phyloP scores from a whole-genome alignment of 2,329 filamentous ascomycete genomes.

The Triangularia setosa region DNA sequence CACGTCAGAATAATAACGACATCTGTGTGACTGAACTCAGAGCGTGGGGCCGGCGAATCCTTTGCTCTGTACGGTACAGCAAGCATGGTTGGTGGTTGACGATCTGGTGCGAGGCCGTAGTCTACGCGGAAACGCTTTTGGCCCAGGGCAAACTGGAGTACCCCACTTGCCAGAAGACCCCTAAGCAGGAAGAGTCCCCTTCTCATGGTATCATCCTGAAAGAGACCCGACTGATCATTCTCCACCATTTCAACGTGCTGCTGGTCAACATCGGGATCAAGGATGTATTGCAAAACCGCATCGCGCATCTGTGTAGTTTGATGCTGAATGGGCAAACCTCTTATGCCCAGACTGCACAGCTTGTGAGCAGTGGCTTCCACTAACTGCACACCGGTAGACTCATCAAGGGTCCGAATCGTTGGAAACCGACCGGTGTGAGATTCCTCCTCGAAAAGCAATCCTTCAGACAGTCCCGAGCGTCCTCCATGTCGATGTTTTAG shows the following conservation, averaged over 20 bases:
- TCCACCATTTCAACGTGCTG: constrained; percentile 37
- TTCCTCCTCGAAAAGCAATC: constrained; percentile 33
- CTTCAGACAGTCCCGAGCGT: constrained; percentile 42
- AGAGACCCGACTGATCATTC: constrained; percentile 31
- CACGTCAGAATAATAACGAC: constrained; percentile 62
- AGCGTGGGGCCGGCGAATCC: constrained; percentile 56
- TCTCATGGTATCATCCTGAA: constrained; percentile 31
- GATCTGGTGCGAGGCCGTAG: constrained; percentile 53
- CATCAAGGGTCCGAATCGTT: constrained; percentile 43
- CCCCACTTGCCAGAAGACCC: constrained; percentile 57
- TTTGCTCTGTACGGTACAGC: constrained; percentile 62
- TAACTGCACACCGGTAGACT: constrained; percentile 30
- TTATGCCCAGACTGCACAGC: constrained; percentile 43
- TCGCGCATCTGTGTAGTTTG: constrained; percentile 31
- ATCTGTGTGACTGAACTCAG: constrained; percentile 66
- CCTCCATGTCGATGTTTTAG: constrained; percentile 18
- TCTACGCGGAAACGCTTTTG: constrained; percentile 65
- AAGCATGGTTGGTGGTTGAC: constrained; percentile 43
- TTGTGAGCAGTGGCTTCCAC: constrained; percentile 33
- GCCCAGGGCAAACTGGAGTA: constrained; percentile 56
- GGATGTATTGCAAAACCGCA: constrained; percentile 38
- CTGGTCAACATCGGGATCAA: constrained; percentile 28
- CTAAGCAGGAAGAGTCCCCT: constrained; percentile 53
- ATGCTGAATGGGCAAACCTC: constrained; percentile 40
- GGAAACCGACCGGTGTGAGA: constrained; percentile 45